Evolutionary conservation across 192 early-diverging fungal genomes (phyloP).

Genomic region (Diversispora epigaea): DNA sequence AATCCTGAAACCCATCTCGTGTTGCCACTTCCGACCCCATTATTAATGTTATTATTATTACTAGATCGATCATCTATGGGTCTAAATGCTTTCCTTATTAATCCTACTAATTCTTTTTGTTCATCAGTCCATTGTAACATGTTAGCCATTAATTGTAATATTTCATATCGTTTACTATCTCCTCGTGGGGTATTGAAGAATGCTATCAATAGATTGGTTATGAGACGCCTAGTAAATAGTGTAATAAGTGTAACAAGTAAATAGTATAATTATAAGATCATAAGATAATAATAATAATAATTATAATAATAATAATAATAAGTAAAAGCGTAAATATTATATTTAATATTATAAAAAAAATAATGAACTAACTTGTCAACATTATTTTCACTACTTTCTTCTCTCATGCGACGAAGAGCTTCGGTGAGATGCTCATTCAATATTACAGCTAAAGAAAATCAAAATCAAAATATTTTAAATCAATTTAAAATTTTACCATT

Average conservation of each 20-base stretch:
- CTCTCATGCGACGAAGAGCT: constrained; percentile 83
- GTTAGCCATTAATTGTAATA: constrained; percentile 84
- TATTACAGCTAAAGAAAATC: constrained; percentile 61
- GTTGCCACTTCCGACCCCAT: too few relatives aligned
- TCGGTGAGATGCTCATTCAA: constrained; percentile 89
- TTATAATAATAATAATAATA: neutral
- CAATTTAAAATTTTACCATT: neutral
- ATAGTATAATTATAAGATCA: neutral
- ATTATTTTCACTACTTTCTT: constrained; percentile 75
- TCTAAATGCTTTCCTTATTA: constrained; percentile 62
- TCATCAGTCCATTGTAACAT: constrained; percentile 86
- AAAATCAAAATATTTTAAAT: neutral
- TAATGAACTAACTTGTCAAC: constrained; percentile 63
- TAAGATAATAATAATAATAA: neutral
- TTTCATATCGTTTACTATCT: constrained; percentile 89
- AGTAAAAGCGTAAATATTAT: neutral
- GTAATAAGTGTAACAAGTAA: neutral
- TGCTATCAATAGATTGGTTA: constrained; percentile 86
- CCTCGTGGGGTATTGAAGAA: constrained; percentile 84
- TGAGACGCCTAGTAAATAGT: constrained; percentile 67
- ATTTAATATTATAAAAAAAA: neutral
- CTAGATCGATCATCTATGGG: constrained; percentile 28
- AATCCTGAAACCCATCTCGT: constrained; percentile 20
- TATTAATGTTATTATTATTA: neutral
- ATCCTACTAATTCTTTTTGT: constrained; percentile 80